phyloP scores from a whole-genome alignment of 129 eudicot genomes.

The Centaurea solstitialis region DNA sequence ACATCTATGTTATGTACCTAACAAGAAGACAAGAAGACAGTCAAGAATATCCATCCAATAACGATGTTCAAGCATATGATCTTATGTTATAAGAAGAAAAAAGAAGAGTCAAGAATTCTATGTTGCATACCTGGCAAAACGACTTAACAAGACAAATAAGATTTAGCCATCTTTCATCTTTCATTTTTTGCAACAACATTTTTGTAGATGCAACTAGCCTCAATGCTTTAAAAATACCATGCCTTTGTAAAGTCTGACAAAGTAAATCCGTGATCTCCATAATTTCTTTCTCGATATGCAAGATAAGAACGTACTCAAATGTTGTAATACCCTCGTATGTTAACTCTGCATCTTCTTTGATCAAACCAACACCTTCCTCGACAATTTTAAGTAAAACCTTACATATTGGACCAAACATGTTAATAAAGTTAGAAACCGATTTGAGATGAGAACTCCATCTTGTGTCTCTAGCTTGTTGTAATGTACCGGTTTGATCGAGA shows the following conservation, averaged over 20 bases:
- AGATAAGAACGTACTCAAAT: neutral
- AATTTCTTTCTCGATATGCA: neutral
- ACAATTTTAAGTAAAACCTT: no score
- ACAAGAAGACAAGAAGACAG: no score
- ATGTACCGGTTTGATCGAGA: no score
- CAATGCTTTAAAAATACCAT: neutral
- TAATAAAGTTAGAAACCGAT: no score
- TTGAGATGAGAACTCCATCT: no score
- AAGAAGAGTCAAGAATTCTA: neutral
- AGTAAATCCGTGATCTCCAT: constrained; percentile 2
- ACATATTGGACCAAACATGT: no score
- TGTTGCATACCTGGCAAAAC: neutral
- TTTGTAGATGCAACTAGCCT: neutral
- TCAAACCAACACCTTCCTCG: no score
- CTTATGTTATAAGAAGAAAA: neutral
- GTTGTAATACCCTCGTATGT: neutral
- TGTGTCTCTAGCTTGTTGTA: no score
- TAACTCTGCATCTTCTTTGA: no score
- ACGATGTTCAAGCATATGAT: neutral
- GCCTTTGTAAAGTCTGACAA: constrained; percentile 4
- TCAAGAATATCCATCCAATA: neutral
- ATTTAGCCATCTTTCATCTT: neutral
- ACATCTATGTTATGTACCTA: no score
- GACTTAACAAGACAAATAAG: neutral
- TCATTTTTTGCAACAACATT: no score